Base-by-base conservation (phyloP, 345 rosid species). In the Melaleuca quinquenervia region DNA sequence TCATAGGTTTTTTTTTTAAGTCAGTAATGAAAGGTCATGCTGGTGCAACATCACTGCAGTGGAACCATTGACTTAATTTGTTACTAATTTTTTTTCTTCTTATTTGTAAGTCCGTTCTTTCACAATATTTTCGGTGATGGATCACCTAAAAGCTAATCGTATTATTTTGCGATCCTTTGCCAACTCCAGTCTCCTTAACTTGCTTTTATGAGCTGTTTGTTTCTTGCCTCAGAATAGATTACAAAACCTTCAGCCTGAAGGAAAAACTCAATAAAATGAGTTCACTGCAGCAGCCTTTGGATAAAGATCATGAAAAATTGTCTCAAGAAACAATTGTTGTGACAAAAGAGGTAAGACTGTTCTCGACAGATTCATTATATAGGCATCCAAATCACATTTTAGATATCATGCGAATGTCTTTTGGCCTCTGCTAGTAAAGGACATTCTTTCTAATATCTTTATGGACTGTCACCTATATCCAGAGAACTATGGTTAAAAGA, bases 211-310 rank as follows among this genome's bases (percentile, higher is more conserved):
- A 86, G 78, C 53, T 24, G 51, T 83, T 82, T 82, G 80, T 53
- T 89, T 89, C 88, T 90, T 90, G 91, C 86, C 91, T 93, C 99
- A 97, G 98, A 94, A 93, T 95, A 95, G 98, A 96, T 91, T 93
- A 90, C 91, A 98, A 96, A 91, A 94, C 93, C 89, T 83, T 86
- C 85, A 87, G 85, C 88, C 87, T 97, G 88, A 89, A 90, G 92
- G 95, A 92, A 87, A 92, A 91, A 91, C 92, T 96, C 85, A 92
- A 93, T 84, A 90, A 92, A 83, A 85, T 90, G 55, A 91, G 91
- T 86, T 88, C 87, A 88, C 84, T 85, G 15, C 88, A 88, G 86
- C 84, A 87, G 75, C 84, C 87, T 86, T 87, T 89, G 74, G 84
- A 51, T 86, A 95, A 86, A 82, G 88, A 82, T 85, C 85, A 85